Percentiles rank a stretch among this genome's conserved stretches.
Conservation (phyloP, 768 basidiomycete species). For the Pleurotus tuoliensis region DNA sequence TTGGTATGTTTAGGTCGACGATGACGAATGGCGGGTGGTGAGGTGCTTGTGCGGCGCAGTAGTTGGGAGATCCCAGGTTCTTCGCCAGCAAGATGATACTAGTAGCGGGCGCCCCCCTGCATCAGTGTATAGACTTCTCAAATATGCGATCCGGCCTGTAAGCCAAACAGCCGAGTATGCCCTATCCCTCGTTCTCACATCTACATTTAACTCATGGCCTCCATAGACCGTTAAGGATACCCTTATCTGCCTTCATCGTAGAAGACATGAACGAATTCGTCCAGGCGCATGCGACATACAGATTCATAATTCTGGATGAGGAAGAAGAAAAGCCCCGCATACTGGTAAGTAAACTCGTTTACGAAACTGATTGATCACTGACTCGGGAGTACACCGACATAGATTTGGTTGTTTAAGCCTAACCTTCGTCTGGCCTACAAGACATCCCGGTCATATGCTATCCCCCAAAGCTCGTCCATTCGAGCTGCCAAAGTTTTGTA, state of each 20-base stretch:
- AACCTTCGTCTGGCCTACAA: slow-evolving; percentile 77
- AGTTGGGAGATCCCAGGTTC: slow-evolving; percentile 66
- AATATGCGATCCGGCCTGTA: slow-evolving; percentile 78
- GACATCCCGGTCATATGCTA: slow-evolving; percentile 44
- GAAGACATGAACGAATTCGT: slow-evolving; percentile 91
- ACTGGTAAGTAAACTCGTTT: slow-evolving; percentile 50
- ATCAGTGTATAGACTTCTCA: slow-evolving; percentile 66
- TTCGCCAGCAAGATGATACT: slow-evolving; percentile 18
- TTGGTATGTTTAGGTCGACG: slow-evolving; percentile 39
- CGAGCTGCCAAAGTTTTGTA: slow-evolving; percentile 82
- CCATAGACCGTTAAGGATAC: slow-evolving; percentile 41
- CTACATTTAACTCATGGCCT: too few species aligned
- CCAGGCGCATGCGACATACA: slow-evolving; percentile 89
- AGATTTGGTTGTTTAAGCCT: slow-evolving; percentile 97
- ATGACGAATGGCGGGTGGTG: slow-evolving; percentile 57
- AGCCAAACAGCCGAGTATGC: slow-evolving; percentile 54
- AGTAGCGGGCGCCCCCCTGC: not conserved
- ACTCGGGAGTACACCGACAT: not conserved
- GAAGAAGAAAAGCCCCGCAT: slow-evolving; percentile 78
- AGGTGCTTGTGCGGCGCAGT: slow-evolving; percentile 84
- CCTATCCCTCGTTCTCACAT: not conserved
- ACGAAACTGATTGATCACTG: too few species aligned
- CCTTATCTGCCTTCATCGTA: slow-evolving; percentile 85
- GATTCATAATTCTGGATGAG: slow-evolving; percentile 85
- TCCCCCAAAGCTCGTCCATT: slow-evolving; percentile 61